These are phyloP conservation scores for Sphaceloma murrayae DNA, from an alignment of 2,329 filamentous ascomycete species.

Conservation along the genomic window DNA sequence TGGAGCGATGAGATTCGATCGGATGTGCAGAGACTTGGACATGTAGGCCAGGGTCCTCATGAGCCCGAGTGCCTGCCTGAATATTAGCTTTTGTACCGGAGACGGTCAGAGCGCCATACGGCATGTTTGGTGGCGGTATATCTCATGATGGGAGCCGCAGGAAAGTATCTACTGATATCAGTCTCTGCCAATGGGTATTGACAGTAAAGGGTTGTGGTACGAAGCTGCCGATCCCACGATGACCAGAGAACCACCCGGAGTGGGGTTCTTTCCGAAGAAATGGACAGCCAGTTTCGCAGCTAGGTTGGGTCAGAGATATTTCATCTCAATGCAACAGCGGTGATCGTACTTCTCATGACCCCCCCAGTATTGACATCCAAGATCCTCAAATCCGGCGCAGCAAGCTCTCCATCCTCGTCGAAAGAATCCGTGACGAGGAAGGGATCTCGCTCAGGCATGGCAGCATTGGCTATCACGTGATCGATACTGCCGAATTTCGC, in stretches of 20 bases:
- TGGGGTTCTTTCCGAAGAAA: not conserved
- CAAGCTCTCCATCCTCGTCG: constrained; percentile 4
- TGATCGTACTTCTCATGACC: constrained; percentile 2
- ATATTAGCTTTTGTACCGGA: no score
- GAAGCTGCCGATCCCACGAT: constrained; percentile 4
- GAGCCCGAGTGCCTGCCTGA: not conserved
- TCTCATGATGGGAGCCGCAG: not conserved
- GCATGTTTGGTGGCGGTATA: constrained; percentile 2
- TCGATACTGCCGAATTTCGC: constrained; percentile 3
- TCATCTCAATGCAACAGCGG: not conserved
- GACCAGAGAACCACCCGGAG: not conserved
- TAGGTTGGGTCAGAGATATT: not conserved
- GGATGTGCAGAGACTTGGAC: not conserved
- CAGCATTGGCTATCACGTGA: constrained; percentile 6
- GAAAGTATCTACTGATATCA: no score
- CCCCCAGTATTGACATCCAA: constrained; percentile 2
- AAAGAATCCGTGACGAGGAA: constrained; percentile 6
- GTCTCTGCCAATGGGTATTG: no score
- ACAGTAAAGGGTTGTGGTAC: no score
- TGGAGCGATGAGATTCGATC: constrained; percentile 8
- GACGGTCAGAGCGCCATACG: not conserved
- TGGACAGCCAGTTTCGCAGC: constrained; percentile 2
- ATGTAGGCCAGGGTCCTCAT: constrained; percentile 6
- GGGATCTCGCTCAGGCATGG: constrained; percentile 5
- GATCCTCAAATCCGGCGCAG: constrained; percentile 2